Evolutionary conservation across 345 rosid species (phyloP).

Genomic region (Salix viminalis): DNA sequence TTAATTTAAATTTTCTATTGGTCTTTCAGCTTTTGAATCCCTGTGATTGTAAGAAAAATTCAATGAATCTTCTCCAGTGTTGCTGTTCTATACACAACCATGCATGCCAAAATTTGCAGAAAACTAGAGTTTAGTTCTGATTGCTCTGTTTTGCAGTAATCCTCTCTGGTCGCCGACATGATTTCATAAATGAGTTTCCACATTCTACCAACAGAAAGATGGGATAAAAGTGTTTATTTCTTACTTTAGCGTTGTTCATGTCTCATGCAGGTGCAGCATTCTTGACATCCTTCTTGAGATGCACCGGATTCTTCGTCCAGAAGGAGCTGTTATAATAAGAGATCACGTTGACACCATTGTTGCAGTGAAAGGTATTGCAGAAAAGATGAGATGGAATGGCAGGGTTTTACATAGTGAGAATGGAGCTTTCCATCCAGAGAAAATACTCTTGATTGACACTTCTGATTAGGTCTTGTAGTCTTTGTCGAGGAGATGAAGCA

Average conservation of each 20-base stretch:
- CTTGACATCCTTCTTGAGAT: conserved; percentile 57
- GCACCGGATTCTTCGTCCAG: conserved; percentile 55
- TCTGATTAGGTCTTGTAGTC: conserved; percentile 5
- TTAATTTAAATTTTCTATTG: too few species aligned
- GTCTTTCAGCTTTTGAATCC: too few species aligned
- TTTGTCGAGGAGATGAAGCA: too few species aligned
- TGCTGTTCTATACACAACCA: too few species aligned
- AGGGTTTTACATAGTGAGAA: conserved; percentile 36
- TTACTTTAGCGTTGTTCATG: neutral
- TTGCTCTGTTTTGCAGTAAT: too few species aligned
- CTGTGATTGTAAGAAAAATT: too few species aligned
- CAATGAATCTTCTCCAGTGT: too few species aligned
- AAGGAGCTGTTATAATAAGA: conserved; percentile 48
- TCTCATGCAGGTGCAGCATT: conserved; percentile 48
- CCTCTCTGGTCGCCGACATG: too few species aligned
- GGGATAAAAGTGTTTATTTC: neutral
- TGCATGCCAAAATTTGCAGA: too few species aligned
- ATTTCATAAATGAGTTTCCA: too few species aligned
- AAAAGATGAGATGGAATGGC: conserved; percentile 49
- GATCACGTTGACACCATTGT: conserved; percentile 47
- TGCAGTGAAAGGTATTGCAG: conserved; percentile 38
- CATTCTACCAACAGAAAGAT: too few species aligned
- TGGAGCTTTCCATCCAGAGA: conserved; percentile 41
- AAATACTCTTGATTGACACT: conserved; percentile 41
- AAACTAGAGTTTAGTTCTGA: too few species aligned